Evolutionary conservation across 176 grass and related monocot species (phyloP), one percentile per base, ranked within the genome.

Genomic region (Lolium perenne): DNA sequence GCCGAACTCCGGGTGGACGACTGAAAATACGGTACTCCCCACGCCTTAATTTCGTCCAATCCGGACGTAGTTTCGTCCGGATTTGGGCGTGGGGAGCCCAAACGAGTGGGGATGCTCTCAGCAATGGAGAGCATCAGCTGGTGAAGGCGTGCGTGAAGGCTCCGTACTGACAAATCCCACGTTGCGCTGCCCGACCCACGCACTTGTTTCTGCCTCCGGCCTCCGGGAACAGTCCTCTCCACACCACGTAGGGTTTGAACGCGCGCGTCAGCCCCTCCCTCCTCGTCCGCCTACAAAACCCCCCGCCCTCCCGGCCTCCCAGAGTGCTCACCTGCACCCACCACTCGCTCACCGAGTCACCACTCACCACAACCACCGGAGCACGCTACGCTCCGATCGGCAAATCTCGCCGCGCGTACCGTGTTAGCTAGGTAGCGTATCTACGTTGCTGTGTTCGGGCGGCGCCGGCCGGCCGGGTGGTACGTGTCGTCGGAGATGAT

Each of bases 401-500:
- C 65, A 18, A 13, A 23, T 6, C 29, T 65, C 25, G 62, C 26
- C 62, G 22, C 16, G 54, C 6, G 16, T 4, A 16, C 54, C 6
- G 54, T 65, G 25, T 32, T 65, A 29, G 72, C n/a, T 51, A 51
- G 71, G 11, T 49, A 48, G 45, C 66, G 14, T 38, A 21, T 10
- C 10, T 71, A 55, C 22, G 16, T 25, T 51, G 3, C 48, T 35
- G 25, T 8, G 10, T 49, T 46, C 15, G 5, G 2, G 23, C 17
- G 74, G 35, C 8, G 32, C 1, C 32, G 50, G 50, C 16, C 4
- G 17, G 21, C 8, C 25, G 38, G 7, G 43, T 2, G 17, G 23
- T 10, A 41, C 20, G 35, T 21, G 20, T 14, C 7, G 23, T 79
- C 23, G 49, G 60, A 21, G 48, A 85, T 83, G 85, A 95, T 85